Conservation (phyloP, 2,329 filamentous ascomycete species). For the Verticillium nonalfalfae region DNA sequence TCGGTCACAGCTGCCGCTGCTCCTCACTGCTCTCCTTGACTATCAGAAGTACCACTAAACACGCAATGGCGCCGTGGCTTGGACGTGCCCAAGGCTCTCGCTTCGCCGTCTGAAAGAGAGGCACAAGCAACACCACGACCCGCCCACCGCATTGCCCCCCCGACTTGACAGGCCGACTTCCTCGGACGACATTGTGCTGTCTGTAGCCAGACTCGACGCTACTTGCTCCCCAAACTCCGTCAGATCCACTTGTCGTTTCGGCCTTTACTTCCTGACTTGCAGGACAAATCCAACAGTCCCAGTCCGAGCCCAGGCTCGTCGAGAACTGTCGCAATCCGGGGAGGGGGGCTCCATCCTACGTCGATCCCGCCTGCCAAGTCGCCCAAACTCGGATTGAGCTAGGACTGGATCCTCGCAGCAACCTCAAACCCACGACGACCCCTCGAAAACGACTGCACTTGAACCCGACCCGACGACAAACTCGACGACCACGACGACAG, state of each 20-base stretch:
- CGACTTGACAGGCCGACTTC: background rate
- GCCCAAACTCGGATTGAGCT: background rate
- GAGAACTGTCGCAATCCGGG: background rate
- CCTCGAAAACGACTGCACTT: background rate
- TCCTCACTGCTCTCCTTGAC: background rate
- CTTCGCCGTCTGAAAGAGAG: background rate
- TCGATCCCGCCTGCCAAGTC: background rate
- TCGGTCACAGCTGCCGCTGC: background rate
- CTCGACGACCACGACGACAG: no score
- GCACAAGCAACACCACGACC: background rate
- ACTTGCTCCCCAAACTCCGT: background rate
- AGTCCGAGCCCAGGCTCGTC: background rate
- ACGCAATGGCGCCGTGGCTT: background rate
- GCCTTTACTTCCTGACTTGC: background rate
- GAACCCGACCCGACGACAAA: background rate
- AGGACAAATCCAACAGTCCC: background rate
- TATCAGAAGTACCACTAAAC: background rate
- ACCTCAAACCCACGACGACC: background rate
- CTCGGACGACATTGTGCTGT: background rate
- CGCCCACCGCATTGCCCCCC: background rate
- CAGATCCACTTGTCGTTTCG: background rate
- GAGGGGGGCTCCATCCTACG: background rate
- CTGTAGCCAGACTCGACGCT: background rate
- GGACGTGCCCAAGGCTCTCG: background rate
- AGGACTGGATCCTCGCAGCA: background rate